Evolutionary conservation across 228 moss, liverwort and hornwort genomes (phyloP), one percentile per base, ranked within the genome.

Genomic region (Sphagnum fallax): DNA sequence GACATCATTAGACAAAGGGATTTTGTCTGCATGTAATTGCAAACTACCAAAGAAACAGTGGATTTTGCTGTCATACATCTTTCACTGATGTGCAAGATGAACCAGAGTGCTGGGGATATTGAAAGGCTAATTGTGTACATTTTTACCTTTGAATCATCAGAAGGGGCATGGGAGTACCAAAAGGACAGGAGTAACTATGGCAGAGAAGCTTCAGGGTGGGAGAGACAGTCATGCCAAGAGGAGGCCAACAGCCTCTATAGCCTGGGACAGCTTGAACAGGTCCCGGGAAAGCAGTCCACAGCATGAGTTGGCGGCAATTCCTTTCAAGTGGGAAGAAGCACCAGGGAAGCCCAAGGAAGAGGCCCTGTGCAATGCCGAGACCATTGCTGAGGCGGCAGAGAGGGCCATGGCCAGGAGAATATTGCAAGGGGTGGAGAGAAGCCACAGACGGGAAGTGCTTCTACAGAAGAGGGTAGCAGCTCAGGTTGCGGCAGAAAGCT

Each of bases 191-290:
- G 32, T 32, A 32, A 32, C 32, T 32, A 32, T 32, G 32, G 32
- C 32, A 32, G 32, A 32, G 32, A 32, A 32, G 32, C 32, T 32
- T 32, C 32, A 32, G 32, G 32, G 32, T 32, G 32, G 32, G 32
- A 32, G 32, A 32, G 32, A 32, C 2, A 2, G 80, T 32, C 32
- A 32, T 32, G 32, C 32, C 74, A 78, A 73, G 63, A 71, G 86
- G 60, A 74, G 86, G n/a, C 86, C 86, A 1, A 75, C 86, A 12
- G 86, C 86, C 5, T 82, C 86, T 62, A 86, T 86, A 73, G 86
- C 86, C 6, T 86, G 86, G 86, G 86, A 86, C 70, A 83, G 67
- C 47, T 70, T 86, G 52, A 86, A 86, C 68, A 78, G 83, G 67
- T 80, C 80, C 50, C 83, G 77, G 11, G 74, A 76, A 47, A 74